phyloP scores from a whole-genome alignment of 2,329 filamentous ascomycete species.

The Drechslerella stenobrocha region DNA sequence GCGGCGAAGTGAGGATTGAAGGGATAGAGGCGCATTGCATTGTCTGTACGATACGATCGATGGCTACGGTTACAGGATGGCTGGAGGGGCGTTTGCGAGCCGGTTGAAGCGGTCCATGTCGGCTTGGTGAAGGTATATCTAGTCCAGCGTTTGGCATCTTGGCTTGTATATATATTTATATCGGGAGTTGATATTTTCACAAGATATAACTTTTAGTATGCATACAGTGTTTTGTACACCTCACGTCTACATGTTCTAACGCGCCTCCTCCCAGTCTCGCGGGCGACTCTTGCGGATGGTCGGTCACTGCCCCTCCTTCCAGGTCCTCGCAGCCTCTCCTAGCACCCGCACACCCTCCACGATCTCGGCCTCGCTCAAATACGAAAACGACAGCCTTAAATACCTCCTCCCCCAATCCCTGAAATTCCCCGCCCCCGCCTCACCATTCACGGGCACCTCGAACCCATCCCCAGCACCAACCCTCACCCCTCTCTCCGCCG shows the following conservation, averaged over 20 bases:
- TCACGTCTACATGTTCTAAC: too few relatives aligned
- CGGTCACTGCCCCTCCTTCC: conserved; percentile 23
- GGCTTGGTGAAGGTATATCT: not conserved
- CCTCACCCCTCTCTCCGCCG: conserved; percentile 66
- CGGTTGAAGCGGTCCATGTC: not conserved
- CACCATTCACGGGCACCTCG: conserved; percentile 61
- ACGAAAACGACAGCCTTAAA: conserved; percentile 51
- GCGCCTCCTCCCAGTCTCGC: too few relatives aligned
- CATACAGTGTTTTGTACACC: not conserved
- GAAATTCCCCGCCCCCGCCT: conserved; percentile 48
- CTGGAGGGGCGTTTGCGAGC: not conserved
- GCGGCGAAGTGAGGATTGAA: not conserved
- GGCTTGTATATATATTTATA: too few relatives aligned
- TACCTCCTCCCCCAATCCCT: conserved; percentile 50
- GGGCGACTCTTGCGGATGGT: too few relatives aligned
- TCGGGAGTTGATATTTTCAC: too few relatives aligned
- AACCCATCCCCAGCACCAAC: conserved; percentile 69
- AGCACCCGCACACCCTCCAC: conserved; percentile 49
- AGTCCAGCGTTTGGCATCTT: not conserved
- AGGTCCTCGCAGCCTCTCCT: conserved; percentile 41
- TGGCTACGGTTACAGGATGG: not conserved
- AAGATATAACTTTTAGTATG: too few relatives aligned
- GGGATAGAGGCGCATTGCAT: not conserved
- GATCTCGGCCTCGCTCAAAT: conserved; percentile 47
- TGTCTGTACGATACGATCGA: not conserved